Evolutionary conservation across 2,329 filamentous ascomycete species (phyloP).

Genomic region (Ilyonectria mors-panacis): DNA sequence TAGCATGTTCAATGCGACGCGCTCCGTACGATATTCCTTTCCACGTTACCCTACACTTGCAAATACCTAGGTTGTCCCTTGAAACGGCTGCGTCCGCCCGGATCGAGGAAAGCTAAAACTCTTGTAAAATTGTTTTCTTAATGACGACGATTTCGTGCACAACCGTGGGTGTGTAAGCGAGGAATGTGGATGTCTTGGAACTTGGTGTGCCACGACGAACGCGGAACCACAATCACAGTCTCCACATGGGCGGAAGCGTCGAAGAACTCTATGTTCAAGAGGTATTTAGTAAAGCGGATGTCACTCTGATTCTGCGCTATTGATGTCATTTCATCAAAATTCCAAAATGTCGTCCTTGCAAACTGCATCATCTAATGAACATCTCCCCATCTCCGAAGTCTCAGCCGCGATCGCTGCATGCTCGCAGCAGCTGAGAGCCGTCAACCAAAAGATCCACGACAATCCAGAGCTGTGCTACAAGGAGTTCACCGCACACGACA

Average conservation of each 20-base stretch:
- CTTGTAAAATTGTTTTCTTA: too few species aligned
- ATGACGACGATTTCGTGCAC: too few species aligned
- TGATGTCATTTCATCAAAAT: not conserved
- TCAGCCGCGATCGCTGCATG: not conserved
- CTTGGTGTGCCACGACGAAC: not conserved
- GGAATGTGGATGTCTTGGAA: not conserved
- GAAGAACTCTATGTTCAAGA: not conserved
- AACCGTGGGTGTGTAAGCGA: not conserved
- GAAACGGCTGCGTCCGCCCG: too few species aligned
- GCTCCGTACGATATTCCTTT: too few species aligned
- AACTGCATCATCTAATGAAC: not conserved
- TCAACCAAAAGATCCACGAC: slow-evolving; percentile 51
- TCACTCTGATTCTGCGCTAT: not conserved
- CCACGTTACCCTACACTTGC: too few species aligned
- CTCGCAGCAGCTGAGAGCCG: slow-evolving; percentile 15
- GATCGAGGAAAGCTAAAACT: too few species aligned
- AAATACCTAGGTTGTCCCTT: too few species aligned
- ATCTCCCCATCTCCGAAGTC: not conserved
- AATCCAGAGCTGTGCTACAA: slow-evolving; percentile 68
- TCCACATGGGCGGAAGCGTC: not conserved
- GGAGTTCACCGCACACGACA: slow-evolving; percentile 66
- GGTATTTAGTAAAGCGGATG: not conserved
- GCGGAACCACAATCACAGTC: not conserved
- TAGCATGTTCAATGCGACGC: too few species aligned
- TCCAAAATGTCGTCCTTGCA: not conserved